These are phyloP conservation scores for Colletotrichum agaves DNA, from an alignment of 2,329 filamentous ascomycete genomes.

Conservation along the genomic window DNA sequence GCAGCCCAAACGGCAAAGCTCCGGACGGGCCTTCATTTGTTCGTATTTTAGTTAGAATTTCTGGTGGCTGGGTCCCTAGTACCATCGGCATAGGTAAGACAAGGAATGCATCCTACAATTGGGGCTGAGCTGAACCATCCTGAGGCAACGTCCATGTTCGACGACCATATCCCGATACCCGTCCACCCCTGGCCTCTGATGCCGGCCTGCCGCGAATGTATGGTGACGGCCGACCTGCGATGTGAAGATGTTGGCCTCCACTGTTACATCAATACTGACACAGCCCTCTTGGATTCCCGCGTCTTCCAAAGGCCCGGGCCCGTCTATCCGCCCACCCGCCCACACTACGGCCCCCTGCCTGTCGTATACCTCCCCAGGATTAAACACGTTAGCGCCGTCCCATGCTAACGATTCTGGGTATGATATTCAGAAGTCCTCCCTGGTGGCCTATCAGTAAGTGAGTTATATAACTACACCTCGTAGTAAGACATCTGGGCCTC, in stretches of 20 bases:
- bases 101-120: neutral
- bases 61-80: too few species aligned
- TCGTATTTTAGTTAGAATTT: too few species aligned
- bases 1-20: conserved; percentile 12
- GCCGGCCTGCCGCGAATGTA: conserved; percentile 26
- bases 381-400: too few species aligned
- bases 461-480: too few species aligned
- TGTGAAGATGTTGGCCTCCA: conserved; percentile 1
- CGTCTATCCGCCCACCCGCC: conserved; percentile 6
- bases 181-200: neutral
- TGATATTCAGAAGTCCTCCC: too few species aligned
- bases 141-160: neutral
- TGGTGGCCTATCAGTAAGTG: too few species aligned
- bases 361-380: too few species aligned
- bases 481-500: too few species aligned
- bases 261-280: conserved; percentile 22
- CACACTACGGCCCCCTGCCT: neutral
- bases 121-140: conserved; percentile 23
- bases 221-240: conserved; percentile 3
- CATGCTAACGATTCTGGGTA: too few species aligned
- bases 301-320: neutral
- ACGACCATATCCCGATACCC: neutral
- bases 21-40: conserved; percentile 1
- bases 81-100: too few species aligned
- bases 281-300: neutral